These are phyloP conservation scores for Primulina eburnea DNA, from an alignment of 257 asterid species.

Conservation along the genomic window DNA sequence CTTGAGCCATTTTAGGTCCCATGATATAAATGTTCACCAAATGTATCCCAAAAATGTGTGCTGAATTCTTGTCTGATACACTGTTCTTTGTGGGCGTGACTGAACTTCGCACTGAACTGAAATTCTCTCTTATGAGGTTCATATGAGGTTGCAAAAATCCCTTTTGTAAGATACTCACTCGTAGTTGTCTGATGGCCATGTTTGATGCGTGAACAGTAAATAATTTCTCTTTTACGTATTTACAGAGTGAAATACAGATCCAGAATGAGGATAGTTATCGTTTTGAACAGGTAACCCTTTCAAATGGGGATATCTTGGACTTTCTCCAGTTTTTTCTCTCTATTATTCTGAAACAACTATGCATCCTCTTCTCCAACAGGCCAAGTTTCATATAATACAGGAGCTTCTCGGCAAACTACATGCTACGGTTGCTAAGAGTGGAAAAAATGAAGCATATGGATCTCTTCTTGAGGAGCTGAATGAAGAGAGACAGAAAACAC, in stretches of 20 bases:
- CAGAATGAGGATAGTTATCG: slow-evolving; percentile 86
- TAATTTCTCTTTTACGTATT: slow-evolving; percentile 24
- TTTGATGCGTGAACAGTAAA: background rate
- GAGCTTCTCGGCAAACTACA: slow-evolving; percentile 91
- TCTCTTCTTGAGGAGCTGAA: slow-evolving; percentile 77
- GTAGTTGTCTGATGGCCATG: slow-evolving; percentile 11
- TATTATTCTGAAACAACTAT: background rate
- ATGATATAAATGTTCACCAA: background rate
- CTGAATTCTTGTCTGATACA: background rate
- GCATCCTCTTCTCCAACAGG: slow-evolving; percentile 39
- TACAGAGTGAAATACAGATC: slow-evolving; percentile 86
- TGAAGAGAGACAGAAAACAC: slow-evolving; percentile 75
- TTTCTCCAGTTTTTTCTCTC: background rate
- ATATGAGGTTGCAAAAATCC: background rate
- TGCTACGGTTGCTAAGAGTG: slow-evolving; percentile 51
- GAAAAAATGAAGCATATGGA: slow-evolving; percentile 50
- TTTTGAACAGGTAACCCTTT: slow-evolving; percentile 76
- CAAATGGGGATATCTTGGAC: slow-evolving; percentile 5
- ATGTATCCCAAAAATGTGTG: background rate
- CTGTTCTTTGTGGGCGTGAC: background rate
- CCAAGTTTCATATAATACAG: slow-evolving; percentile 83
- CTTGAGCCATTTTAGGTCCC: background rate
- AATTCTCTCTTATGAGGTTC: slow-evolving; percentile 4
- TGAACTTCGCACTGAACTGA: background rate
- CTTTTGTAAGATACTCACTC: background rate